Percentiles rank a stretch among this genome's conserved stretches.
These are phyloP conservation scores for Pleurotus tuoliensis DNA, from an alignment of 768 basidiomycete species.

Conservation along the genomic window DNA sequence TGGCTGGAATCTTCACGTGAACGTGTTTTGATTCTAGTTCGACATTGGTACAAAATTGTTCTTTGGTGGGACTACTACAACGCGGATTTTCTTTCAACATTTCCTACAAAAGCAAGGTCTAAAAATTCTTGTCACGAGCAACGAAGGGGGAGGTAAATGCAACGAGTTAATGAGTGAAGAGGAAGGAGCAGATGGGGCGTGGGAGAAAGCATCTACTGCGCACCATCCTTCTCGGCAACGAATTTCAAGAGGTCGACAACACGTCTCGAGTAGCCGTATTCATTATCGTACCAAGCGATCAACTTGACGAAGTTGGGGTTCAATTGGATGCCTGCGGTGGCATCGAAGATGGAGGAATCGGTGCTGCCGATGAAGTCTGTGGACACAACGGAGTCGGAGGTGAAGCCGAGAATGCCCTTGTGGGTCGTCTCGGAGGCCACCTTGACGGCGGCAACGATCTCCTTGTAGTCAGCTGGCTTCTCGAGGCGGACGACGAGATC, in stretches of 20 bases:
- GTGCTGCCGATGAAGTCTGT: constrained; percentile 85
- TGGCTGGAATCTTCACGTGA: too few relatives aligned
- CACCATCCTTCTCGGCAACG: constrained; percentile 71
- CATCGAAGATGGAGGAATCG: constrained; percentile 91
- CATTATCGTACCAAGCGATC: constrained; percentile 93
- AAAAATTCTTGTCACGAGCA: not conserved
- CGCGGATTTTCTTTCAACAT: not conserved
- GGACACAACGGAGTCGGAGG: constrained; percentile 90
- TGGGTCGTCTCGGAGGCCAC: constrained; percentile 66
- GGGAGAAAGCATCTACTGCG: constrained; percentile 8
- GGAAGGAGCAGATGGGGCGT: not conserved
- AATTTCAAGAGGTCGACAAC: constrained; percentile 86
- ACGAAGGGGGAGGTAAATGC: not conserved
- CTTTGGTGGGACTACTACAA: constrained; percentile 6
- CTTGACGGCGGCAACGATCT: constrained; percentile 87
- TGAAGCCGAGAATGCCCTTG: constrained; percentile 84
- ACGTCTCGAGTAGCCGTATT: constrained; percentile 92
- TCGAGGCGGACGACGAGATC: constrained; percentile 93
- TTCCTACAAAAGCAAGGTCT: constrained; percentile 2
- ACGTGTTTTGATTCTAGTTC: constrained; percentile 1
- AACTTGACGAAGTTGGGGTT: constrained; percentile 95
- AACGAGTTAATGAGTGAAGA: not conserved
- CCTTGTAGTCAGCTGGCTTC: constrained; percentile 80
- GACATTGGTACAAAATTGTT: constrained; percentile 7
- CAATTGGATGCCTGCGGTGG: constrained; percentile 87